A percentile compares a stretch with the other conserved stretches of the same genome.
phyloP scores from a whole-genome alignment of 441 rosid genomes.

The Populus hybrid region DNA sequence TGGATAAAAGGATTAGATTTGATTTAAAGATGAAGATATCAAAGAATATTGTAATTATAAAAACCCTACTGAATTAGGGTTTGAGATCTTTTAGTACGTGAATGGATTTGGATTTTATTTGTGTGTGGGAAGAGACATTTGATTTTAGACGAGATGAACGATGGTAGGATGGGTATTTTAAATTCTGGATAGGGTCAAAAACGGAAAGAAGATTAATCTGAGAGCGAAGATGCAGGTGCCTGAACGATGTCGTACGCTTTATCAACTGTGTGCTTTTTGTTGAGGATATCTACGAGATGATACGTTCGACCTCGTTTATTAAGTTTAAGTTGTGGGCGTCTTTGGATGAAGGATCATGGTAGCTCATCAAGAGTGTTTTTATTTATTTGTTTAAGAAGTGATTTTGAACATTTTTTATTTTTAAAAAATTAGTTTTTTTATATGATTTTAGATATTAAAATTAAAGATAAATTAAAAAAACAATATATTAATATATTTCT shows the following conservation, averaged over 20 bases:
- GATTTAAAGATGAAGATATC: neutral
- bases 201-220: neutral
- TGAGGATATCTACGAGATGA: neutral
- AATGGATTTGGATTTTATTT: neutral
- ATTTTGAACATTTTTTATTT: too few species aligned
- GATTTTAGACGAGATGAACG: neutral
- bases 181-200: conserved; percentile 4
- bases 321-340: neutral
- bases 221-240: neutral
- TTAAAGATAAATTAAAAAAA: too few species aligned
- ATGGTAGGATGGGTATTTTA: neutral
- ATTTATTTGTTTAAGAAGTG: too few species aligned
- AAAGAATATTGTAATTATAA: neutral
- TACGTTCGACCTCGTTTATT: neutral
- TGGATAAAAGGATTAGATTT: neutral
- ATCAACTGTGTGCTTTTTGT: neutral
- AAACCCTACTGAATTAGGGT: conserved; percentile 14
- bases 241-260: neutral
- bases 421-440: too few species aligned
- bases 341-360: neutral
- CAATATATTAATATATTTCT: too few species aligned
- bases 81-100: neutral
- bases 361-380: neutral
- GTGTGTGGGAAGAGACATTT: neutral
- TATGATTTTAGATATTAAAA: too few species aligned